phyloP scores from a whole-genome alignment of 306 rosid genomes.

The Castanopsis chinensis region DNA sequence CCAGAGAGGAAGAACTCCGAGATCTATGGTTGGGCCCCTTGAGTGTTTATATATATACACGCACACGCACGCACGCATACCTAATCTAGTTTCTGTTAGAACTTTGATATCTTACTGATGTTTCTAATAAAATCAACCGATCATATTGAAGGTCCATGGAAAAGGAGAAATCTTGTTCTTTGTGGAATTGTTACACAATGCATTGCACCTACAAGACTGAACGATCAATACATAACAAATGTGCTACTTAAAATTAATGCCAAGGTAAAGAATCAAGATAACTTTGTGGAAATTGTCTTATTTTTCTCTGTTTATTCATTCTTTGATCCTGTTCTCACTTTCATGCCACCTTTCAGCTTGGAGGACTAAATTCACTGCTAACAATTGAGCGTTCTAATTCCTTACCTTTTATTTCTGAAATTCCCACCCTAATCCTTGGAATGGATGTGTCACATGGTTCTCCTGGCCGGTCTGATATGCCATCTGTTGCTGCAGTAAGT shows the following conservation, averaged over 20 bases:
- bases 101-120: not conserved
- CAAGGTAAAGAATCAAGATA: slow-evolving; percentile 31
- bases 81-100: not conserved
- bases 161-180: slow-evolving; percentile 28
- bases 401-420: slow-evolving; percentile 30
- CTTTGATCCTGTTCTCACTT: not conserved
- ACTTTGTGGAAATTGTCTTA: not conserved
- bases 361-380: slow-evolving; percentile 44
- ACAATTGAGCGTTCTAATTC: slow-evolving; percentile 11
- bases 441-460: slow-evolving; percentile 61
- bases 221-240: slow-evolving; percentile 45
- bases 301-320: not conserved
- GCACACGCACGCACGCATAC: too few relatives aligned
- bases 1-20: slow-evolving; percentile 45
- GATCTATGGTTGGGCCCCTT: slow-evolving; percentile 34
- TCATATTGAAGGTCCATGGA: slow-evolving; percentile 47
- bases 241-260: slow-evolving; percentile 50
- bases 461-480: slow-evolving; percentile 33
- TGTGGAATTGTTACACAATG: slow-evolving; percentile 45
- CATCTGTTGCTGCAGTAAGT: slow-evolving; percentile 55
- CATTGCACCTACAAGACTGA: slow-evolving; percentile 38
- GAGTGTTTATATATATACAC: too few relatives aligned
- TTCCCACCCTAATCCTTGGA: slow-evolving; percentile 47
- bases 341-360: slow-evolving; percentile 27
- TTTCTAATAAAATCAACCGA: not conserved